Percentiles rank a stretch among this genome's conserved stretches.
These are phyloP conservation scores for Escallonia herrerae DNA, from an alignment of 129 eudicot genomes.

Conservation along the genomic window DNA sequence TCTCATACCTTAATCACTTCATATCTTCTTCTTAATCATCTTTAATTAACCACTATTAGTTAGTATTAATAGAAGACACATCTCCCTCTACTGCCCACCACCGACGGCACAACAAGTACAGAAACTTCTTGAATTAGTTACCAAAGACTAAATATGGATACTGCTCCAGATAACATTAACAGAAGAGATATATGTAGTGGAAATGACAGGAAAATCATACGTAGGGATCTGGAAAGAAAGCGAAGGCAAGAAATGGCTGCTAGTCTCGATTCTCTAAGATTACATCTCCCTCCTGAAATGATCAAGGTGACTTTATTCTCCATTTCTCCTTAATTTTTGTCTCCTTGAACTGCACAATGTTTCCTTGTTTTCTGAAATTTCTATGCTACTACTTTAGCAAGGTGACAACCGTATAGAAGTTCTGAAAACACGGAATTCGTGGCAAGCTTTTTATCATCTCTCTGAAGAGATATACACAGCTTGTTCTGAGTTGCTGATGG, in stretches of 20 bases:
- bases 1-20: neutral
- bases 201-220: constrained; percentile 3
- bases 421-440: no score
- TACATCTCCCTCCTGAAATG: constrained; percentile 3
- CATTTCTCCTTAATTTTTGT: neutral
- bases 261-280: constrained; percentile 11
- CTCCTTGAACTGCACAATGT: neutral
- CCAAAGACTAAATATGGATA: no score
- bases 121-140: no score
- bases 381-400: no score
- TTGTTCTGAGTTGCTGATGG: neutral
- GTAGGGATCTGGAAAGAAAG: constrained; percentile 10
- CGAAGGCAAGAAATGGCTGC: constrained; percentile 14
- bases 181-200: neutral
- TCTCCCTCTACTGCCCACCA: neutral
- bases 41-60: neutral
- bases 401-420: no score
- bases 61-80: no score
- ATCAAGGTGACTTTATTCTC: constrained; percentile 7
- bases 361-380: no score
- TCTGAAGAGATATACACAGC: no score
- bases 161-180: neutral
- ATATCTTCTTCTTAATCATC: neutral
- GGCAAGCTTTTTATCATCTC: no score
- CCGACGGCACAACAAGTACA: neutral